Evolutionary conservation across 768 basidiomycete species (phyloP).

Genomic region (Psilocybe tampanensis): DNA sequence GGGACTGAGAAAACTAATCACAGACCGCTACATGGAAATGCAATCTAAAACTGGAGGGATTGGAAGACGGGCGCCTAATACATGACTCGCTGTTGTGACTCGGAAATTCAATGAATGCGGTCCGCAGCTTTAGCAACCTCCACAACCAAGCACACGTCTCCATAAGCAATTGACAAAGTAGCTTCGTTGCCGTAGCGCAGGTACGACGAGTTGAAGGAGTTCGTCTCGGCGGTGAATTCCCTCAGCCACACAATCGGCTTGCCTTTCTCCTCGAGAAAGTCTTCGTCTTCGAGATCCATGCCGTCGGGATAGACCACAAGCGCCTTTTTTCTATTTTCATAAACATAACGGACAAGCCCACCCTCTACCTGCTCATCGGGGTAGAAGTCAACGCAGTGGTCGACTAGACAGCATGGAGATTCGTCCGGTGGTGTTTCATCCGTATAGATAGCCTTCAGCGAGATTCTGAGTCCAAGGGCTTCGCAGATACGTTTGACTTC

Average conservation of each 20-base stretch:
- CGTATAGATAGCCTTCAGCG: slow-evolving; percentile 23
- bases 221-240: neutral
- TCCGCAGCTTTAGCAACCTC: no score
- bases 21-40: no score
- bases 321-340: neutral
- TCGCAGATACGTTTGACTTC: slow-evolving; percentile 23
- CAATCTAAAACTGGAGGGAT: no score
- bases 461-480: slow-evolving; percentile 15
- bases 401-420: neutral
- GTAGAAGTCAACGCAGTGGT: neutral
- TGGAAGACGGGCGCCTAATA: no score
- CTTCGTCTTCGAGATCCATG: no score
- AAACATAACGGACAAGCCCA: neutral
- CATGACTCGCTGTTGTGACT: no score
- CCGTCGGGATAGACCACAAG: no score
- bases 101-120: no score
- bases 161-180: slow-evolving; percentile 9
- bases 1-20: no score
- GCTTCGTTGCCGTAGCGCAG: slow-evolving; percentile 28
- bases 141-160: slow-evolving; percentile 22
- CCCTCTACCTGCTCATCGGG: neutral
- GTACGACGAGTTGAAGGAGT: slow-evolving; percentile 9
- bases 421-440: neutral
- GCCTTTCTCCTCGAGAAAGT: neutral
- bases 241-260: slow-evolving; percentile 5